Conservation (phyloP, 169 alveolate species). For the Cryptosporidium muris region DNA sequence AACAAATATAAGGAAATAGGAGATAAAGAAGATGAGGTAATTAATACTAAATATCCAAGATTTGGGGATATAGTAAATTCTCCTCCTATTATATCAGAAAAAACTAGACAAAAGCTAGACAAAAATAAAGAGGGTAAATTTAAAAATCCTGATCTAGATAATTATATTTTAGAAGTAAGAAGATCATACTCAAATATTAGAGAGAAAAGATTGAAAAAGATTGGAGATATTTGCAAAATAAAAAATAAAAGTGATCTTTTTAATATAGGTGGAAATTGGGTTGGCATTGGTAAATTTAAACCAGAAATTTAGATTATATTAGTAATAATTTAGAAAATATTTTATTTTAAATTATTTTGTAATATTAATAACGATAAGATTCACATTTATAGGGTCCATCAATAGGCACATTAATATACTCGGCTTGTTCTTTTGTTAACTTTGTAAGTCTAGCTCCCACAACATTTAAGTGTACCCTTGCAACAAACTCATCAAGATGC, state of each 20-base stretch:
- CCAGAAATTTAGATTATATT: conserved; percentile 1
- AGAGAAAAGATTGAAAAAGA: neutral
- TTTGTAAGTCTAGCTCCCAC: conserved; percentile 93
- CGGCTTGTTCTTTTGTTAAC: conserved; percentile 91
- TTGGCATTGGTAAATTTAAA: conserved; percentile 66
- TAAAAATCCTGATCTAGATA: conserved; percentile 6
- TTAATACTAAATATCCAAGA: conserved; percentile 7
- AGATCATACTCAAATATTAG: conserved; percentile 38
- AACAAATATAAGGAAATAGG: neutral
- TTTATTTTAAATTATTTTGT: neutral
- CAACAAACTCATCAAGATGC: conserved; percentile 96
- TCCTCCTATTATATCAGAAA: conserved; percentile 42
- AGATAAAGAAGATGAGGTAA: neutral
- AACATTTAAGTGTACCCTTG: conserved; percentile 92
- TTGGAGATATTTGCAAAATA: neutral
- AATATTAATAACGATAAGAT: conserved; percentile 88
- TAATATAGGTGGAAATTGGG: conserved; percentile 58
- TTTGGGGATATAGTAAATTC: conserved; percentile 49
- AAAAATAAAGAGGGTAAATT: conserved; percentile 13
- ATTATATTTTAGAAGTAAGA: conserved; percentile 39
- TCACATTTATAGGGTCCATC: conserved; percentile 96
- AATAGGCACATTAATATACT: conserved; percentile 89
- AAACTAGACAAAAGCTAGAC: conserved; percentile 27
- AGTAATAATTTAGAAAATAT: neutral
- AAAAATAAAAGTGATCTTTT: neutral